Percentiles rank a stretch among this genome's conserved stretches.
Conservation (phyloP, 176 grass and related monocot species). For the bread wheat (Triticum aestivum) region DNA sequence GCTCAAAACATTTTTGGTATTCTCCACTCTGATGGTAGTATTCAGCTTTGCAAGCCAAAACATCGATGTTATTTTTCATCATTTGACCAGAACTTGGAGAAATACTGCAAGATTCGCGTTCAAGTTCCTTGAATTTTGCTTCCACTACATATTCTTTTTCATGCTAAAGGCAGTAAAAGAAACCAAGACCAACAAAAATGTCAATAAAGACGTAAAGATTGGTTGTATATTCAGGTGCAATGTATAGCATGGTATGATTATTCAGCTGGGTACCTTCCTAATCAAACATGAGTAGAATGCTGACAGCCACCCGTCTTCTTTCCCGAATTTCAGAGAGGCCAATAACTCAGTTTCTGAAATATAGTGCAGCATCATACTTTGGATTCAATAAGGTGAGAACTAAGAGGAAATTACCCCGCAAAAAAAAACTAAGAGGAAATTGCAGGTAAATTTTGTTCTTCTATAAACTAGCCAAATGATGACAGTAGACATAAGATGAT, state of each 20-base stretch:
- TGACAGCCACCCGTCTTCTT: conserved; percentile 90
- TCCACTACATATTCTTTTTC: conserved; percentile 85
- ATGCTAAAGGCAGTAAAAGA: conserved; percentile 54
- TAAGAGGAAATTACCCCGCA: background rate
- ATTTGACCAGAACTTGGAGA: conserved; percentile 61
- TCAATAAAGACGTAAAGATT: background rate
- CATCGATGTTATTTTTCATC: conserved; percentile 82
- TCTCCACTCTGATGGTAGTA: conserved; percentile 89
- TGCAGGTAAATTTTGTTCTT: conserved; percentile 4
- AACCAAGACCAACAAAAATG: conserved; percentile 27
- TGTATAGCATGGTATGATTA: conserved; percentile 13
- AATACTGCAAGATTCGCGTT: conserved; percentile 62
- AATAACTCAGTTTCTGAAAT: conserved; percentile 84
- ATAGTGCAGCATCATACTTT: conserved; percentile 6
- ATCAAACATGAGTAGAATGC: conserved; percentile 90
- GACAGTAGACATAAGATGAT: conserved; percentile 10
- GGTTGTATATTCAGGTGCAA: background rate
- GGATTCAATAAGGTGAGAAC: conserved; percentile 17
- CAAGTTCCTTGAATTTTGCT: conserved; percentile 93
- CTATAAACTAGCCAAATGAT: conserved; percentile 16
- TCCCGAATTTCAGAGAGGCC: conserved; percentile 75
- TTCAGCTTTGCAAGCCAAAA: conserved; percentile 91
- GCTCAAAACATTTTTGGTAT: conserved; percentile 92
- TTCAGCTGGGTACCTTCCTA: conserved; percentile 62
- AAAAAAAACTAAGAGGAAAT: background rate